phyloP scores from a whole-genome alignment of 2,329 filamentous ascomycete species.

The Colletotrichum ledebouriae region DNA sequence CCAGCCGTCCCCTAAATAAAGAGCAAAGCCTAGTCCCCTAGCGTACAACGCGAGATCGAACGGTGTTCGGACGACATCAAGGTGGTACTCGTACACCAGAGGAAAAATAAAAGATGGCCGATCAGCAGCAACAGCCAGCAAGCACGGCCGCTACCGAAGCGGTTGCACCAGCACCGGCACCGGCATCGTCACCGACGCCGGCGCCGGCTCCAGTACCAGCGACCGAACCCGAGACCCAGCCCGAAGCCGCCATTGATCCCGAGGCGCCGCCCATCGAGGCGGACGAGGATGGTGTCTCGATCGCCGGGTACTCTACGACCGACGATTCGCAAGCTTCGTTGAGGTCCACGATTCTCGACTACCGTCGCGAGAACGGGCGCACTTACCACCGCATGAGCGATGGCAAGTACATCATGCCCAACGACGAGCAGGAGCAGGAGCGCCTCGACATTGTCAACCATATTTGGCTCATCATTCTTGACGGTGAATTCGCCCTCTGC shows the following conservation, averaged over 20 bases:
- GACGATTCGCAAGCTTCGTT: slow-evolving; percentile 24
- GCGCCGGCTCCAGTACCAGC: no score
- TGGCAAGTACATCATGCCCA: slow-evolving; percentile 47
- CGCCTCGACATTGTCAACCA: slow-evolving; percentile 53
- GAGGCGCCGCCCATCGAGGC: neutral
- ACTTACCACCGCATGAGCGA: slow-evolving; percentile 43
- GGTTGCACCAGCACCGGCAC: neutral
- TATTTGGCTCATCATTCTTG: slow-evolving; percentile 49
- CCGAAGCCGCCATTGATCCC: neutral
- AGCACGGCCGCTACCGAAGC: neutral
- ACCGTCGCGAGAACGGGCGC: slow-evolving; percentile 32
- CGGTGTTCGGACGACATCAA: neutral
- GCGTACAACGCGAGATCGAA: no score
- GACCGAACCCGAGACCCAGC: neutral
- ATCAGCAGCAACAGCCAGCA: neutral
- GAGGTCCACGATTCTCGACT: slow-evolving; percentile 16
- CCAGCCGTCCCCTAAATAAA: no score
- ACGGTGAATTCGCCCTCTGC: slow-evolving; percentile 47
- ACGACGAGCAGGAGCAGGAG: slow-evolving; percentile 42
- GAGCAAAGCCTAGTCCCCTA: no score
- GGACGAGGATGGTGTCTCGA: neutral
- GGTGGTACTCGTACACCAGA: no score
- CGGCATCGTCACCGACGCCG: no score
- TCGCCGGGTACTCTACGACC: neutral
- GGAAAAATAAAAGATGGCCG: neutral